Conservation (phyloP, 345 rosid genomes). For the Geranium rotundifolium region DNA sequence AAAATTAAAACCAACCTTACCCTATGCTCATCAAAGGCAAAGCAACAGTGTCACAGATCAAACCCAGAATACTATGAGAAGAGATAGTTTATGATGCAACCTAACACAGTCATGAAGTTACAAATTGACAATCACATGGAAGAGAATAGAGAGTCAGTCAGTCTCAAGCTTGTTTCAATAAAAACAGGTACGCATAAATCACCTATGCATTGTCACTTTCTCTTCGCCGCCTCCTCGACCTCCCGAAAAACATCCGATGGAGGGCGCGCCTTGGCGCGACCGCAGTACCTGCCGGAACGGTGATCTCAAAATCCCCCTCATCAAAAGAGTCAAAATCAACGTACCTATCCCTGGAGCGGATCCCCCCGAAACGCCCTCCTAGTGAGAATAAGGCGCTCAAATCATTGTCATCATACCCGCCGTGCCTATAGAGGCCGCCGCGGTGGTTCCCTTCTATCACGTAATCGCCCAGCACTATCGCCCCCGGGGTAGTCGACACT, state of each 20-base stretch:
- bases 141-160: too few species aligned
- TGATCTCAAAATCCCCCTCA: slow-evolving; percentile 19
- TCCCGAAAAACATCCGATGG: slow-evolving; percentile 25
- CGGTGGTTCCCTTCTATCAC: slow-evolving; percentile 60
- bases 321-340: slow-evolving; percentile 29
- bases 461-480: slow-evolving; percentile 72
- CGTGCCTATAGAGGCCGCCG: slow-evolving; percentile 22
- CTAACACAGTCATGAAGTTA: too few species aligned
- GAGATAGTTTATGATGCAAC: too few species aligned
- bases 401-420: slow-evolving; percentile 33
- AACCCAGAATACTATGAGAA: too few species aligned
- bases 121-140: too few species aligned
- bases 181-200: slow-evolving; percentile 3
- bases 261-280: slow-evolving; percentile 20
- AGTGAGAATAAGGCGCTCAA: too few species aligned
- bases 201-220: slow-evolving; percentile 30
- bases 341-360: slow-evolving; percentile 15
- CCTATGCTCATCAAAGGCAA: too few species aligned
- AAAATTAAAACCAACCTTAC: too few species aligned
- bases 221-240: slow-evolving; percentile 32
- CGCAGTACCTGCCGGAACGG: slow-evolving; percentile 21
- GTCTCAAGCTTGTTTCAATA: not conserved
- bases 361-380: slow-evolving; percentile 15
- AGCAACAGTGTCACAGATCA: too few species aligned
- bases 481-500: slow-evolving; percentile 74